Base-by-base conservation (phyloP, 179 eudicot species). In the Carnegiea gigantea region DNA sequence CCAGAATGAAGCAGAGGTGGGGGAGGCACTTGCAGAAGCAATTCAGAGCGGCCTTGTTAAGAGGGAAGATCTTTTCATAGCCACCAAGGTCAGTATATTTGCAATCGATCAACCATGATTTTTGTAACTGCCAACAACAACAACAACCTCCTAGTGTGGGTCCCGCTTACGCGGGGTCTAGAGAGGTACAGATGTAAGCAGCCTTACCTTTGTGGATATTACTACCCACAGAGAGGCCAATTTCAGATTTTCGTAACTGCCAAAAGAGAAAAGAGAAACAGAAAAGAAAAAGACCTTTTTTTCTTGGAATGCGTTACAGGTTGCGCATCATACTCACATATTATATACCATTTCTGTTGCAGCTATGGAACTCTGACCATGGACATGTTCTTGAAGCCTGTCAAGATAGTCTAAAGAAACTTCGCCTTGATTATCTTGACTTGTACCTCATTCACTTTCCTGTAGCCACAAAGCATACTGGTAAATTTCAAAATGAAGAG, bases 311-410 rank as follows among this genome's bases (percentile, higher is more conserved):
- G 77, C 49, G 51, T 38, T 33, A 26, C 8, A 3, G 48, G 18
- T 85, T 68, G 40, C 6, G 40, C 75, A 24, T 26, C 57, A 14
- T 38, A 70, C 67, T 80, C n/a, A 73, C 20, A 48, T 43, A n/a
- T 73, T 26, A 38, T 74, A 3, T 71, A 15, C 48, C 10, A 24
- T 67, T 62, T 53, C 75, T 43, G 14, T 72, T 91, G 86, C 94
- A 95, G 98, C 90, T 95, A 6, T 95, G 98, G 98, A 95, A 91
- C 87, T 95, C 98, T 43, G 98, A 95, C 83, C 98, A 95, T 88
- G 97, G 97, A 72, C 98, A 95, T 88, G 98, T 95, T 57, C 74
- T 83, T 62, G 98, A 95, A 84, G 98, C 98, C 78, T 95, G 98
- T 78, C 90, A 95, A 87, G 91, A 92, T 83, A 95, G 98, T 82